These are phyloP conservation scores for Clitoria ternatea DNA, from an alignment of 306 rosid genomes.

Conservation along the genomic window DNA sequence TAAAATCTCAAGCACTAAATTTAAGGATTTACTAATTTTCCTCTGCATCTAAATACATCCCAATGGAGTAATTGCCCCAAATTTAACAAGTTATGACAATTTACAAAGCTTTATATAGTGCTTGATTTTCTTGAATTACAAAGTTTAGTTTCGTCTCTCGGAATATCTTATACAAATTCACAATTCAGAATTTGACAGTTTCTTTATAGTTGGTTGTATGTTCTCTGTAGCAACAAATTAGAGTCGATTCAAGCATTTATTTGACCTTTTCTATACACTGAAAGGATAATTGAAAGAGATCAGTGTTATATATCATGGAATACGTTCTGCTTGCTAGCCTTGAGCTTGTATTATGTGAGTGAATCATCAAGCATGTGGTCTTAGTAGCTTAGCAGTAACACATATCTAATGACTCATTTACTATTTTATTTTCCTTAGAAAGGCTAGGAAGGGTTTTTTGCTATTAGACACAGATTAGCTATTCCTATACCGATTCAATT, in stretches of 20 bases:
- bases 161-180: neutral
- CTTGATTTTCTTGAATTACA: neutral
- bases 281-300: conserved; percentile 1
- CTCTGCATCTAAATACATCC: neutral
- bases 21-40: too few relatives aligned
- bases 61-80: neutral
- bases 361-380: neutral
- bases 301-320: neutral
- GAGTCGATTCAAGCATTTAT: neutral
- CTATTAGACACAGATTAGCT: neutral
- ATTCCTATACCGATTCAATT: neutral
- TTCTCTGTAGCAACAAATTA: neutral
- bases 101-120: too few relatives aligned
- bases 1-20: too few relatives aligned
- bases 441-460: neutral
- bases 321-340: neutral
- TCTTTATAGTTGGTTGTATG: neutral
- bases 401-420: too few relatives aligned
- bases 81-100: too few relatives aligned
- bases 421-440: neutral
- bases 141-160: neutral
- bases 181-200: neutral
- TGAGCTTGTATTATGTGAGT: neutral
- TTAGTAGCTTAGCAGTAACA: neutral
- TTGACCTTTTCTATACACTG: neutral